Evolutionary conservation across 228 moss, liverwort and hornwort genomes (phyloP), one percentile per base, ranked within the genome.

Genomic region (Sphagnum magellanicum): DNA sequence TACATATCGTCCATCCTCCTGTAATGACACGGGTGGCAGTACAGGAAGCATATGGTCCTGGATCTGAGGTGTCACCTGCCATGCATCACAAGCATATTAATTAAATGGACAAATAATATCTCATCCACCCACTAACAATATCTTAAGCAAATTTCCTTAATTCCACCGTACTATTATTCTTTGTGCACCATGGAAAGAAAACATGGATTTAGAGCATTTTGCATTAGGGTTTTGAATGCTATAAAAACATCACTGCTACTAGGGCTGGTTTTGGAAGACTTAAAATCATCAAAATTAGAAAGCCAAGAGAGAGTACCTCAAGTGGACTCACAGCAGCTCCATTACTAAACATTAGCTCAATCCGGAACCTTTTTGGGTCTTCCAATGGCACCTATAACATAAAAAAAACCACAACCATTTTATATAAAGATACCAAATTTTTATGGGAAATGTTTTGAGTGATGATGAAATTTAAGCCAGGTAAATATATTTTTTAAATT

Each of bases 311-410:
- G 8, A 65, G 80, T 57, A 84, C 88, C 80, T 88, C 88, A 17
- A 88, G 85, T 62, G 88, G 88, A 80, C 82, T 88, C 64, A 88
- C 61, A 78, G 88, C 82, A 74, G 88, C 79, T 74, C 88, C 88
- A 73, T 79, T 77, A 72, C 88, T 88, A 48, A 85, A 88, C 88
- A 88, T 85, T 62, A 88, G 69, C 76, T 88, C 88, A 58, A 88
- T 88, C 59, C 88, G 82, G 62, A 88, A 88, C 76, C 88, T 72
- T 69, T 82, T 82, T 13, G 88, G 78, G 82, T 85, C 88, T 72
- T 85, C 75, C 78, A 88, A 63, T 64, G 88, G 85, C 16, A 88
- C 85, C 88, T 88, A 59, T 61, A 72, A 58, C 6, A 5, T 60
- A 10, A 5, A n/a, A 11, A 5, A 60, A 32, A 32, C 32, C 32